A percentile compares a stretch with the other conserved stretches of the same genome.
phyloP scores from a whole-genome alignment of 352 stramenopile species.

The Pythium apleroticum region DNA sequence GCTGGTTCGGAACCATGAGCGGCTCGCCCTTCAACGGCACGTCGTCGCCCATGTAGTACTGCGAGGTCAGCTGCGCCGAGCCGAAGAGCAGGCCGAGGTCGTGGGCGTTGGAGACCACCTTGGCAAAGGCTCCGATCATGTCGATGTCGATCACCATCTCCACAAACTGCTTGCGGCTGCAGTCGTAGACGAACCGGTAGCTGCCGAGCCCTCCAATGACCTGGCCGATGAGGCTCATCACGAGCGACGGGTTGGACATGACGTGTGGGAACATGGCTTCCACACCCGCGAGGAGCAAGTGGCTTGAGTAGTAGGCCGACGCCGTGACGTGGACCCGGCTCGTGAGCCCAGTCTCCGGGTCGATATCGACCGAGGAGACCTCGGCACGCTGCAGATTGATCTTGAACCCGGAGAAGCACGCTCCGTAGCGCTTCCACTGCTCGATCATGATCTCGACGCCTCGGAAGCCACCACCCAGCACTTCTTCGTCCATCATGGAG shows the following conservation, averaged over 20 bases:
- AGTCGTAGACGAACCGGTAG: slow-evolving; percentile 25
- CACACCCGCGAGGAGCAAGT: slow-evolving; percentile 18
- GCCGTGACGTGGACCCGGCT: slow-evolving; percentile 15
- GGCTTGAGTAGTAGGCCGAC: slow-evolving; percentile 14
- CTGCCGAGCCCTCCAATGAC: slow-evolving; percentile 13
- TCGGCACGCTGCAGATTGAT: slow-evolving; percentile 16
- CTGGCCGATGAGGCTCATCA: slow-evolving; percentile 20
- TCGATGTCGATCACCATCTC: slow-evolving; percentile 21
- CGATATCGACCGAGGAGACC: slow-evolving; percentile 14
- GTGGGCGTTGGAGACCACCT: slow-evolving; percentile 6
- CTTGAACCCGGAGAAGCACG: slow-evolving; percentile 19
- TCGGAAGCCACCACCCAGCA: slow-evolving; percentile 15
- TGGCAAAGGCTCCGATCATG: slow-evolving; percentile 15
- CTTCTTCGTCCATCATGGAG: slow-evolving; percentile 18
- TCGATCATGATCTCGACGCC: slow-evolving; percentile 23
- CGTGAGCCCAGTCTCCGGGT: slow-evolving; percentile 7
- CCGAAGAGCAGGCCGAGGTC: slow-evolving; percentile 21
- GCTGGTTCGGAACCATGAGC: slow-evolving; percentile 2
- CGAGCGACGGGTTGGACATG: slow-evolving; percentile 11
- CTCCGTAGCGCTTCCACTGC: slow-evolving; percentile 24
- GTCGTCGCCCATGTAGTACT: slow-evolving; percentile 26
- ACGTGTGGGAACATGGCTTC: slow-evolving; percentile 23
- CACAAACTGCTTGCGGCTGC: slow-evolving; percentile 5
- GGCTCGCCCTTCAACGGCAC: neutral
- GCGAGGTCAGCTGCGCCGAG: slow-evolving; percentile 6